Conservation (phyloP, 345 rosid species). For the Erodium maritimum region DNA sequence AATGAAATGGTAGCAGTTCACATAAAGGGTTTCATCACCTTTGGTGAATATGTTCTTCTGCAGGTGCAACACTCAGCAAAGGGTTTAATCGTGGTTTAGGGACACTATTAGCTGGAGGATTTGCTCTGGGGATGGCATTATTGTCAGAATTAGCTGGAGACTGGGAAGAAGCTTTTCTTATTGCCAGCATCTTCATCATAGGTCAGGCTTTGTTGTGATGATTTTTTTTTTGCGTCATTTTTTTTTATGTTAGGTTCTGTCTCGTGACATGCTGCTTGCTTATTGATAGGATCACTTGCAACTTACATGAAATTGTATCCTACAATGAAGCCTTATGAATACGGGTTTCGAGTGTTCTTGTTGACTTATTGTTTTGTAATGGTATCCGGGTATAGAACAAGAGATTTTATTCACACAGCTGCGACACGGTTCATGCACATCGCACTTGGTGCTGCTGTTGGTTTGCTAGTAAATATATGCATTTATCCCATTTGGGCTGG, state of each 20-base stretch:
- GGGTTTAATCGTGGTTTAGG: constrained; percentile 85
- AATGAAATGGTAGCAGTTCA: not conserved
- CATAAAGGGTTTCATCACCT: not conserved
- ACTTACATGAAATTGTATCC: constrained; percentile 72
- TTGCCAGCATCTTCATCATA: constrained; percentile 58
- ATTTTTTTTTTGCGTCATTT: not conserved
- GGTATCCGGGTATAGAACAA: constrained; percentile 79
- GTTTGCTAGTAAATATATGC: constrained; percentile 62
- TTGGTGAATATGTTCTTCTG: constrained; percentile 1
- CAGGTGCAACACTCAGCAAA: constrained; percentile 93
- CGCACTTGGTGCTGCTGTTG: constrained; percentile 76
- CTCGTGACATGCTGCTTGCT: constrained; percentile 2
- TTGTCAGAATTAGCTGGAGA: constrained; percentile 54
- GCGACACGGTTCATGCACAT: constrained; percentile 64
- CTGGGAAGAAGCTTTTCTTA: constrained; percentile 53
- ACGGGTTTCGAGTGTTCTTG: constrained; percentile 83
- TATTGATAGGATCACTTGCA: constrained; percentile 50
- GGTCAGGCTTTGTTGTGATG: constrained; percentile 25
- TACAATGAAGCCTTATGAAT: constrained; percentile 80
- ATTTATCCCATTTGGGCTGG: constrained; percentile 99
- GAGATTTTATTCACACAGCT: constrained; percentile 65
- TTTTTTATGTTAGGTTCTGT: constrained; percentile 3
- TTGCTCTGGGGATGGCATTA: constrained; percentile 79
- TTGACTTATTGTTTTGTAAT: constrained; percentile 66
- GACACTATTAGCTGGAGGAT: constrained; percentile 89